Evolutionary conservation across 352 stramenopile genomes (phyloP), one percentile per base, ranked within the genome.

Genomic region (Globisporangium cystogenes): DNA sequence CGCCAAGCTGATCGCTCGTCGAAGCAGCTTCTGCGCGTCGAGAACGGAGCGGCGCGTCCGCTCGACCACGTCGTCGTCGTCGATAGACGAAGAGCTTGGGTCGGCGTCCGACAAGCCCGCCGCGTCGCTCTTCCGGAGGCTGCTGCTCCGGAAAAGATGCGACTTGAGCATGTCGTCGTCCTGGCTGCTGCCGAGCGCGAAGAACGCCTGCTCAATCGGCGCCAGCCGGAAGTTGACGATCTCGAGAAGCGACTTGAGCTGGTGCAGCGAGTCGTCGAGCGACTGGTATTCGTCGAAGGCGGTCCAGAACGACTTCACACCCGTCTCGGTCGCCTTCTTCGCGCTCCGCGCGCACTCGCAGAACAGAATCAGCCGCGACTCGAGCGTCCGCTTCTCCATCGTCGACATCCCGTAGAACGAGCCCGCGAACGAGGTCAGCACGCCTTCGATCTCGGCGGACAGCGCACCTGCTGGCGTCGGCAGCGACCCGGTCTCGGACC

Each of bases 161-260:
- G 42, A 23, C 50, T 85, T 71, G 14, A 90, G 68, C 53, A 69
- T 64, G n/a, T 89, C 79, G 7, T 93, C 74, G 42, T 86, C 77
- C n/a, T 63, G 52, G 45, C 67, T 82, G 44, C 71, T 89, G n/a
- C 82, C 82, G 1, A 90, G 55, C 6, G 74, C 72, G 45, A 93
- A 87, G 52, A 93, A 90, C 7, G 75, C 74, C 0, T 63, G 77
- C 33, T 86, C 72, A 20, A 90, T 73, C 1, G 82, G 82, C n/a
- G 75, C 64, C 3, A 90, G 50, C 23, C 81, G 73, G 48, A 87
- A 83, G 7, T 71, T 65, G 26, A 95, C 66, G 14, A 93, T 68
- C 21, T 76, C 75, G 10, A 95, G 68, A 11, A 93, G 56, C 4
- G 82, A 62, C 57, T 93, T 95, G 18, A 93, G 65, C 45, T 95